These are phyloP conservation scores for Brettanomyces sp. DNA, from an alignment of 805 yeast species.

Conservation along the genomic window DNA sequence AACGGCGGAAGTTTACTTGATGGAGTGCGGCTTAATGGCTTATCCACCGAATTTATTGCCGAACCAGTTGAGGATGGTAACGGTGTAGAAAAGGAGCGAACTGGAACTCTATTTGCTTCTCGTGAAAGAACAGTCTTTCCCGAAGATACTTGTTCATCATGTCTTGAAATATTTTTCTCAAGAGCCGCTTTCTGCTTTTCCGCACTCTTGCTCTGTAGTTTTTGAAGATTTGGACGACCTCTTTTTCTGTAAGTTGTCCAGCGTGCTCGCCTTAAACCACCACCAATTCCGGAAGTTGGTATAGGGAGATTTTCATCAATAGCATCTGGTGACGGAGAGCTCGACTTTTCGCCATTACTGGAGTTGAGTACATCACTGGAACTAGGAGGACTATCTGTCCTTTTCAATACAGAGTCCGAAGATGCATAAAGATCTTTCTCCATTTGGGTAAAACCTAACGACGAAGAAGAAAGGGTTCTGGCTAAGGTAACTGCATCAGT, in stretches of 20 bases:
- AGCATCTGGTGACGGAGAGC: background rate
- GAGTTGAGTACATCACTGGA: background rate
- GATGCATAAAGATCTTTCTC: conserved; percentile 34
- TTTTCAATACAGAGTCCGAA: background rate
- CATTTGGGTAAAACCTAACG: conserved; percentile 48
- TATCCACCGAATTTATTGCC: too few species aligned
- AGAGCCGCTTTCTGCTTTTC: too few species aligned
- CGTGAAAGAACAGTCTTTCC: too few species aligned
- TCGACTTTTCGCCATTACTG: background rate
- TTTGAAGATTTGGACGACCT: conserved; percentile 7
- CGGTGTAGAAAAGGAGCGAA: too few species aligned
- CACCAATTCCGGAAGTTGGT: conserved; percentile 9
- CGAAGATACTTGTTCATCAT: too few species aligned
- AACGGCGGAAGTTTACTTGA: conserved; percentile 7
- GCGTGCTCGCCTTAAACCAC: conserved; percentile 32
- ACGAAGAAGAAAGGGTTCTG: conserved; percentile 63
- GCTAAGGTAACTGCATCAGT: conserved; percentile 80
- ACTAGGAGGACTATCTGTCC: background rate
- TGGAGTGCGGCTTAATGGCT: background rate
- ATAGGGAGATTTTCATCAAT: conserved; percentile 4
- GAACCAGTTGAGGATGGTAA: too few species aligned
- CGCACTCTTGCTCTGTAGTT: background rate
- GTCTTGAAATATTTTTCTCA: too few species aligned
- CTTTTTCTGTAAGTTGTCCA: conserved; percentile 43
- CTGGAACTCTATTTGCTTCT: too few species aligned